Conservation (phyloP, 140 eudicot genomes). For the Ambrosia hybrid region DNA sequence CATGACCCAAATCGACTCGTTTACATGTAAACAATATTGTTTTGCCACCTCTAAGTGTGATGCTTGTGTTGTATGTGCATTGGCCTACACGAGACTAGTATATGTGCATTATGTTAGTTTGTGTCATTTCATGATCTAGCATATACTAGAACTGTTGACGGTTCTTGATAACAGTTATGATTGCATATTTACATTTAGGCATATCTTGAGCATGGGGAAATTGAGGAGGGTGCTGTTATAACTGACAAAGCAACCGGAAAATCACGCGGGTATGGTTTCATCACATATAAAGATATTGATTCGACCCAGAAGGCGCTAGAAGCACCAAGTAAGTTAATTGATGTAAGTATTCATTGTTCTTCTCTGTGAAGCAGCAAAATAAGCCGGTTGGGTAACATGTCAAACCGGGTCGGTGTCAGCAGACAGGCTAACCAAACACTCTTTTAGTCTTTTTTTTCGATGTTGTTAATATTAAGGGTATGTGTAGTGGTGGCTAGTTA, state of each 20-base stretch:
- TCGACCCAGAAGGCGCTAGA: constrained; percentile 57
- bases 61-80: constrained; percentile 34
- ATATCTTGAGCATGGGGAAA: constrained; percentile 66
- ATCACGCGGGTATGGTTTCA: constrained; percentile 80
- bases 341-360: constrained; percentile 43
- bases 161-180: constrained; percentile 2
- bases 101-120: constrained; percentile 3
- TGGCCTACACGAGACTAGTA: constrained; percentile 12
- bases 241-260: constrained; percentile 63
- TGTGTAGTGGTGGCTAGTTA: too few species aligned
- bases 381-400: neutral
- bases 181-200: constrained; percentile 42
- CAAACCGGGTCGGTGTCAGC: neutral
- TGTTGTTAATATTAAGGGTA: too few species aligned
- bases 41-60: constrained; percentile 16
- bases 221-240: constrained; percentile 78
- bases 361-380: neutral
- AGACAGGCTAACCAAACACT: too few species aligned
- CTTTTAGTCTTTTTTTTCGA: too few species aligned
- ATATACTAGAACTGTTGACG: constrained; percentile 2
- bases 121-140: constrained; percentile 1
- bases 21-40: neutral
- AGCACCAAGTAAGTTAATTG: constrained; percentile 67
- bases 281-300: constrained; percentile 61
- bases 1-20: neutral